Evolutionary conservation across 176 grass and related monocot genomes (phyloP).

Genomic region (Oryza nivara): DNA sequence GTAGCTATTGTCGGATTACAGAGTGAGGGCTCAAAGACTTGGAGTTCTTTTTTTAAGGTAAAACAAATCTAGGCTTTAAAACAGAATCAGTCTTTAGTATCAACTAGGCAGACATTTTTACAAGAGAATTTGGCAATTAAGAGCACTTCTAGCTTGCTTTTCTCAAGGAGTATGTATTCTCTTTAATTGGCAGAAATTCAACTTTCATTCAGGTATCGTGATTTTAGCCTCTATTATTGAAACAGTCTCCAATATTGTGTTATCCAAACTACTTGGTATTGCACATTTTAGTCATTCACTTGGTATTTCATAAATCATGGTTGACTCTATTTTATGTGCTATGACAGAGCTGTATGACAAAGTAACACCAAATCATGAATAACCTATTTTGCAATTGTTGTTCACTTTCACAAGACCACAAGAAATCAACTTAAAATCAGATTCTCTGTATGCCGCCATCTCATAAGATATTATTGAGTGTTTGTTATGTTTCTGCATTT

Average conservation of each 20-base stretch:
- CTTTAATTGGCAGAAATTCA: slow-evolving; percentile 6
- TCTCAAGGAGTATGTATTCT: background rate
- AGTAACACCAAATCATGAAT: background rate
- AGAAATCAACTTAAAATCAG: slow-evolving; percentile 10
- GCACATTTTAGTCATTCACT: slow-evolving; percentile 12
- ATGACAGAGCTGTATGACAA: background rate
- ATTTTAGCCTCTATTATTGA: background rate
- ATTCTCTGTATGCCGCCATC: background rate
- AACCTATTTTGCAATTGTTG: background rate
- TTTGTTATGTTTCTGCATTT: background rate
- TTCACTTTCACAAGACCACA: slow-evolving; percentile 15
- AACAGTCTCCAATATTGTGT: background rate
- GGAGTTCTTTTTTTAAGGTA: background rate
- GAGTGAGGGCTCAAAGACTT: background rate
- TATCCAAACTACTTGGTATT: slow-evolving; percentile 4
- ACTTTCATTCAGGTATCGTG: background rate
- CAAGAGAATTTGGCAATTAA: background rate
- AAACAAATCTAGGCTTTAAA: background rate
- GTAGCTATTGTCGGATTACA: background rate
- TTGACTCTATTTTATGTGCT: background rate
- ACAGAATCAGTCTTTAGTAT: background rate
- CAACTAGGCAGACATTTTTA: background rate
- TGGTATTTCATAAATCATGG: slow-evolving; percentile 7
- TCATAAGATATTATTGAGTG: background rate
- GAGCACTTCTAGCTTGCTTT: background rate